These are phyloP conservation scores for Penicillium nordicum DNA, from an alignment of 2,329 filamentous ascomycete species.

Conservation along the genomic window DNA sequence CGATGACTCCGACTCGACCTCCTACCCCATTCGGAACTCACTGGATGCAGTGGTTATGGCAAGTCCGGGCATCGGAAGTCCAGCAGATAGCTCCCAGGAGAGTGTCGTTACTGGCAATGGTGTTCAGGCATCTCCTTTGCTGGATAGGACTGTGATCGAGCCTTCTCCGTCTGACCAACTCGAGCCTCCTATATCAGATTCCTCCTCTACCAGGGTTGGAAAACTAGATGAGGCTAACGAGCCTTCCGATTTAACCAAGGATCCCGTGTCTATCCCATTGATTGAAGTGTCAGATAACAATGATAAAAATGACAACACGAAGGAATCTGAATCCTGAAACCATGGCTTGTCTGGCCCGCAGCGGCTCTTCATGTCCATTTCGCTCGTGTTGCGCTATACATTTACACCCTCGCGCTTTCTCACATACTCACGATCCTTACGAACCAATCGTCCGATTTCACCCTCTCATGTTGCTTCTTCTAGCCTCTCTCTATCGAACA, in stretches of 20 bases:
- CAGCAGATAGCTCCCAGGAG: slow-evolving; percentile 26
- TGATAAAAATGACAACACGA: slow-evolving; percentile 2
- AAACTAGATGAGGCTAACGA: not conserved
- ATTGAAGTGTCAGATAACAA: slow-evolving; percentile 25
- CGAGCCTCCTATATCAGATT: not conserved
- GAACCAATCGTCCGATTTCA: not conserved
- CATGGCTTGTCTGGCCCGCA: not conserved
- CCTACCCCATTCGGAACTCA: slow-evolving; percentile 21
- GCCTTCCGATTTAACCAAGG: not conserved
- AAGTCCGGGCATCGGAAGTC: slow-evolving; percentile 21
- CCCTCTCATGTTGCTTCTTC: not conserved
- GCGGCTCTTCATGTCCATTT: not conserved
- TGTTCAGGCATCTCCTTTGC: slow-evolving; percentile 4
- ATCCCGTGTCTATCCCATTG: slow-evolving; percentile 14
- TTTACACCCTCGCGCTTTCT: not conserved
- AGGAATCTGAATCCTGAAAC: not conserved
- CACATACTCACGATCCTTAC: slow-evolving; percentile 1
- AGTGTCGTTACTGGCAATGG: slow-evolving; percentile 11
- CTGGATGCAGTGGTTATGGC: slow-evolving; percentile 26
- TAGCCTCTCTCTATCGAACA: not conserved
- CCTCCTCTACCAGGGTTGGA: not conserved
- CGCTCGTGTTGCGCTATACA: not conserved
- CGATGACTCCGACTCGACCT: slow-evolving; percentile 26
- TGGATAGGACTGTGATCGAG: not conserved
- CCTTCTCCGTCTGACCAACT: not conserved